Percentiles rank a stretch among this genome's conserved stretches.
Conservation (phyloP, 805 yeast genomes). For the Pichia phayaonensis region DNA sequence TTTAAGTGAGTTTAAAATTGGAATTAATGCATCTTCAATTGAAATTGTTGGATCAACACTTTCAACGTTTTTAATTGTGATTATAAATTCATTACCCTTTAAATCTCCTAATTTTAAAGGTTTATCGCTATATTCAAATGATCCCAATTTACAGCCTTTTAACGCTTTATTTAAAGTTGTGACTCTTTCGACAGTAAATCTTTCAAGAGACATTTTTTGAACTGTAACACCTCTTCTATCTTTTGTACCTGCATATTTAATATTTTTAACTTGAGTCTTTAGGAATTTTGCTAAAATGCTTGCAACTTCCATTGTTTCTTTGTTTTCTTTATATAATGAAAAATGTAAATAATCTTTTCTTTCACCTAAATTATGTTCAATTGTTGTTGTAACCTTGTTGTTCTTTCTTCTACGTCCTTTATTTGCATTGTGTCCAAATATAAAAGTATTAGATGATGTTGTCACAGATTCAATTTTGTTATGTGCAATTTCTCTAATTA, state of each 20-base stretch:
- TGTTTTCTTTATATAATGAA: conserved; percentile 84
- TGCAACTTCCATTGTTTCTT: conserved; percentile 96
- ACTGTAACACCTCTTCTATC: conserved; percentile 95
- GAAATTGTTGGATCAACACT: conserved; percentile 27
- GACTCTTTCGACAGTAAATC: conserved; percentile 66
- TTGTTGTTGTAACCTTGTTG: conserved; percentile 34
- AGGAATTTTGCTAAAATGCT: conserved; percentile 63
- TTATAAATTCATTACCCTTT: conserved; percentile 80
- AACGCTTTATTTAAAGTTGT: conserved; percentile 68
- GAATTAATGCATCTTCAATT: conserved; percentile 39
- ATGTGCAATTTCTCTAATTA: conserved; percentile 65
- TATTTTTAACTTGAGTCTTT: conserved; percentile 59
- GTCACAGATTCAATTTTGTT: conserved; percentile 76
- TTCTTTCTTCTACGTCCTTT: conserved; percentile 30
- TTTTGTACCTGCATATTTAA: conserved; percentile 90
- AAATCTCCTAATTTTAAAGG: conserved; percentile 75
- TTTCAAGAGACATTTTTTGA: conserved; percentile 66
- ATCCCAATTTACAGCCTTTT: conserved; percentile 73
- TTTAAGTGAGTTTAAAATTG: conserved; percentile 50
- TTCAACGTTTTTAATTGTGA: conserved; percentile 71
- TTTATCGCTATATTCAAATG: conserved; percentile 57
- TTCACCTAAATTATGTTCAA: conserved; percentile 70
- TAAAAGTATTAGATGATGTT: conserved; percentile 56
- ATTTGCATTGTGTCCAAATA: conserved; percentile 47
- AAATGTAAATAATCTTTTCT: conserved; percentile 64